Evolutionary conservation across 1,139 yeast genomes (phyloP), one percentile per base, ranked within the genome.

Genomic region (Candida neerlandica): DNA sequence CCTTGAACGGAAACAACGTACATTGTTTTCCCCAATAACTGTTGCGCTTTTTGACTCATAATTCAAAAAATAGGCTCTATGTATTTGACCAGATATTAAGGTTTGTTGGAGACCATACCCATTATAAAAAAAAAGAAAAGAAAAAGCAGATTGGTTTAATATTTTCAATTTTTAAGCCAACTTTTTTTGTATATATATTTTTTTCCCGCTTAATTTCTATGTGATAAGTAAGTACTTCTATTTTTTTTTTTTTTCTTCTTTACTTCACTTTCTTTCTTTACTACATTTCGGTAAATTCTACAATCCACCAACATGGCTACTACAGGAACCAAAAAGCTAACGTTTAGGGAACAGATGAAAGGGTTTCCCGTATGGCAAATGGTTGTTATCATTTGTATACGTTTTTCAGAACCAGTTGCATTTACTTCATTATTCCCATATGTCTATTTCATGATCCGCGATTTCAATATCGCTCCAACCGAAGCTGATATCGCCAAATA

Each of bases 381-480:
- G 66, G 43, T 60, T 4, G 66, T 71, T 41, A 58, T 71, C 12
- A 61, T 71, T 46, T 49, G 69, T 18, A 61, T 71, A 41, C 61
- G 77, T 40, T 66, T 71, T 49, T 60, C 72, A 12, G 76, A 71
- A 52, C 77, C 77, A 3, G 59, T 71, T 16, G 70, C 73, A 16
- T 71, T 71, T 58, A 67, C 76, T 10, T 70, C 75, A n/a, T 56
- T 71, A 18, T 71, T 71, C 48, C 75, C 77, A 5, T 71, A 70
- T 50, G 63, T 71, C 5, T 71, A 69, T 56, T 71, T 70, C 56
- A 71, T 71, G 77, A 69, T 71, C 42, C 54, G 74, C 44, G 77
- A 71, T 51, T 71, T 71, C 51, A 60, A 62, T 4, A 59, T 71
- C 14, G 74, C 74, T n/a, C 64, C 69, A 15, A 59, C 62, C 12